A percentile compares a stretch with the other conserved stretches of the same genome.
These are phyloP conservation scores for Coccinonectria pachysandricola DNA, from an alignment of 2,329 filamentous ascomycete genomes.

Conservation along the genomic window DNA sequence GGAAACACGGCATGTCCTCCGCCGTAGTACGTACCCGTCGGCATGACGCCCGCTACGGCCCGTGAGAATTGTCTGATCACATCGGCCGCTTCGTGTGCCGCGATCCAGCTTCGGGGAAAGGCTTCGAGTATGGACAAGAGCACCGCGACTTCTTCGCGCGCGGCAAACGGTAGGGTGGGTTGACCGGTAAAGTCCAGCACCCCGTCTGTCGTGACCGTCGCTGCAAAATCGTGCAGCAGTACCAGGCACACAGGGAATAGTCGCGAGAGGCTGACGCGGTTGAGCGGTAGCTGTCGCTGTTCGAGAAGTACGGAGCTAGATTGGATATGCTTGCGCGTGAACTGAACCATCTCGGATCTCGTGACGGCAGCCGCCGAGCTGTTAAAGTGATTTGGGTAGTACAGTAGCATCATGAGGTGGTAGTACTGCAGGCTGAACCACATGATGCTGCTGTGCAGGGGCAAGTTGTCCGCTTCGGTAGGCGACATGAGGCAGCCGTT, in stretches of 20 bases:
- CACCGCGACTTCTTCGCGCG: conserved; percentile 25
- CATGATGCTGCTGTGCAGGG: conserved; percentile 34
- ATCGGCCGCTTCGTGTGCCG: conserved; percentile 24
- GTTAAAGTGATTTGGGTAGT: conserved; percentile 33
- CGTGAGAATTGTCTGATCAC: conserved; percentile 23
- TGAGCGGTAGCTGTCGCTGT: conserved; percentile 33
- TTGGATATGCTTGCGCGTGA: conserved; percentile 32
- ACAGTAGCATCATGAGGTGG: conserved; percentile 32
- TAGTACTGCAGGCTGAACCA: conserved; percentile 35
- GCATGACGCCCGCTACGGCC: conserved; percentile 9
- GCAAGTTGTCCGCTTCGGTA: conserved; percentile 31
- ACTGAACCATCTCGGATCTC: conserved; percentile 25
- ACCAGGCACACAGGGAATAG: conserved; percentile 28
- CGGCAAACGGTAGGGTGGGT: conserved; percentile 15
- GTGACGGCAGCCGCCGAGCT: conserved; percentile 21
- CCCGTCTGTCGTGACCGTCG: conserved; percentile 6
- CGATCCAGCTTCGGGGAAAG: conserved; percentile 26
- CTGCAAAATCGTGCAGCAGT: conserved; percentile 23
- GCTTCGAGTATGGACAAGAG: conserved; percentile 27
- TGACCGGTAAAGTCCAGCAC: conserved; percentile 6
- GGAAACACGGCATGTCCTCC: conserved; percentile 9
- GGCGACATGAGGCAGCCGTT: conserved; percentile 34
- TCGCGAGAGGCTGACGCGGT: conserved; percentile 31
- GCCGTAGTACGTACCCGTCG: conserved; percentile 11
- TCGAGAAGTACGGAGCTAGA: conserved; percentile 30